Evolutionary conservation across 345 rosid genomes (phyloP).

Genomic region (Hevea brasiliensis): DNA sequence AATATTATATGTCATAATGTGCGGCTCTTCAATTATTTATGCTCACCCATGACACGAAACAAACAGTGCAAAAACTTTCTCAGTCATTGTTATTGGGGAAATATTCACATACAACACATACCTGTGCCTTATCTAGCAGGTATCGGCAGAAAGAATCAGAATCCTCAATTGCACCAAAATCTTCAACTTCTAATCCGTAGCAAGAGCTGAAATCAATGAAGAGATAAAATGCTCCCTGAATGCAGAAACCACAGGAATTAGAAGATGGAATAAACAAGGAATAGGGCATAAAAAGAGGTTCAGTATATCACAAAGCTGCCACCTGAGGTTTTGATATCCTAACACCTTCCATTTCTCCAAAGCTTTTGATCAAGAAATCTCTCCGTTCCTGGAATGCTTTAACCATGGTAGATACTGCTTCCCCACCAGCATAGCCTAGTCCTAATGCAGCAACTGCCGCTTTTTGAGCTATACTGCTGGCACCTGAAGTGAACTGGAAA

Average conservation of each 20-base stretch:
- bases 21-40: background rate
- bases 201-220: conserved; percentile 79
- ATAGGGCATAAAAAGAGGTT: background rate
- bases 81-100: background rate
- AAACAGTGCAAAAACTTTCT: background rate
- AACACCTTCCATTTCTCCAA: conserved; percentile 75
- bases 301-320: background rate
- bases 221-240: conserved; percentile 97
- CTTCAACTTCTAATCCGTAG: conserved; percentile 76
- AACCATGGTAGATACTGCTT: conserved; percentile 78
- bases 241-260: conserved; percentile 2
- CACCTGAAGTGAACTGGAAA: conserved; percentile 79
- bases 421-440: conserved; percentile 94
- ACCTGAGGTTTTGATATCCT: conserved; percentile 93
- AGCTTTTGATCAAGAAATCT: conserved; percentile 80
- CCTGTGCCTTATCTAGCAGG: conserved; percentile 65
- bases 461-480: conserved; percentile 84
- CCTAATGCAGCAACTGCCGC: conserved; percentile 93
- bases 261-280: background rate
- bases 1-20: background rate
- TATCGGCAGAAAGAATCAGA: conserved; percentile 64
- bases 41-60: too few species aligned
- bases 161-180: conserved; percentile 69
- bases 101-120: conserved; percentile 14
- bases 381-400: conserved; percentile 87